Conservation (phyloP, 2,329 filamentous ascomycete genomes). For the Atkinsonella hypoxylon region DNA sequence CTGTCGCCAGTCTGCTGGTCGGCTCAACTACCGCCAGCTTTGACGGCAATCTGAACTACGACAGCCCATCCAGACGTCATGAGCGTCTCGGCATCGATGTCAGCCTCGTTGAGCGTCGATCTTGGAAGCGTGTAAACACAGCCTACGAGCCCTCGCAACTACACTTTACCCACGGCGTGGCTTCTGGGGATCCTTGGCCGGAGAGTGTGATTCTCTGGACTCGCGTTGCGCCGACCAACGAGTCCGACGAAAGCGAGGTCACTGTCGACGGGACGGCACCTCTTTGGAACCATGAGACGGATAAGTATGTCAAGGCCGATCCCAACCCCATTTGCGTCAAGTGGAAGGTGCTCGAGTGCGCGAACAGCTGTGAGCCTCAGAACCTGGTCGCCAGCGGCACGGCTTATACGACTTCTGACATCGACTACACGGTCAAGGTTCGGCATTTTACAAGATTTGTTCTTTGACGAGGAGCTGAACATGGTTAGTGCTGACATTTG, state of each 20-base stretch:
- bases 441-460: neutral
- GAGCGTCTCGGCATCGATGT: conserved; percentile 52
- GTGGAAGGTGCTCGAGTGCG: conserved; percentile 44
- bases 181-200: conserved; percentile 37
- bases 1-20: neutral
- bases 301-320: conserved; percentile 30
- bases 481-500: neutral
- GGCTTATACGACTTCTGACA: conserved; percentile 58
- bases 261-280: conserved; percentile 30
- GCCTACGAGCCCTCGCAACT: conserved; percentile 33
- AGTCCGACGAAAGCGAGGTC: conserved; percentile 33
- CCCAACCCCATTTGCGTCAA: conserved; percentile 52
- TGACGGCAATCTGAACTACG: conserved; percentile 51
- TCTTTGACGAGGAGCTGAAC: neutral
- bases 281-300: conserved; percentile 35
- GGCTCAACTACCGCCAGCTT: conserved; percentile 7
- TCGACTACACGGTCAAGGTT: conserved; percentile 65
- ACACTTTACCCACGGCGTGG: conserved; percentile 53
- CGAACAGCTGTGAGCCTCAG: conserved; percentile 19
- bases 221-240: conserved; percentile 30
- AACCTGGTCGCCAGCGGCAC: conserved; percentile 42
- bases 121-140: conserved; percentile 28
- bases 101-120: conserved; percentile 45
- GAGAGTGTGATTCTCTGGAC: conserved; percentile 47
- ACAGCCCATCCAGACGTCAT: conserved; percentile 53